Percentiles rank a stretch among this genome's conserved stretches.
phyloP scores from a whole-genome alignment of 192 early-diverging fungal genomes.

The Gigaspora rosea region DNA sequence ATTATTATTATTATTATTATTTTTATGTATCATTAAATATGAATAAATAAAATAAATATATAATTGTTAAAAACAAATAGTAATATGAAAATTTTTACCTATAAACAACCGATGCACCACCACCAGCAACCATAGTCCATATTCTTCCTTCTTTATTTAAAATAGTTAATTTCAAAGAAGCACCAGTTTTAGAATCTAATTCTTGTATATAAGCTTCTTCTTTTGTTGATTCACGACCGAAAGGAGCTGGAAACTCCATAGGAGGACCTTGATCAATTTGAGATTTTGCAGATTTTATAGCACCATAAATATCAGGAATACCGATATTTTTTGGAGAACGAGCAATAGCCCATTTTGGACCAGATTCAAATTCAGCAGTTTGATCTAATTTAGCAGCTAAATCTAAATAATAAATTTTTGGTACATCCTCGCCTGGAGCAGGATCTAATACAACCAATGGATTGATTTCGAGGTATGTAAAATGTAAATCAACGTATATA shows the following conservation, averaged over 20 bases:
- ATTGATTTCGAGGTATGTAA: conserved; percentile 99
- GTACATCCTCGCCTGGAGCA: conserved; percentile 43
- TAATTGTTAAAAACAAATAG: neutral
- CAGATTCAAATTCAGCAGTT: conserved; percentile 95
- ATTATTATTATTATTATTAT: neutral
- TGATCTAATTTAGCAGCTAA: conserved; percentile 98
- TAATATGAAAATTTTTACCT: conserved; percentile 35
- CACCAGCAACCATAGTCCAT: conserved; percentile 99
- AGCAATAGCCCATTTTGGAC: conserved; percentile 94
- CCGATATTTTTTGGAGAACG: conserved; percentile 62
- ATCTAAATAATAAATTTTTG: conserved; percentile 90
- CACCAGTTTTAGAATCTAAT: conserved; percentile 97
- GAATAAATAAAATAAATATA: too few species aligned
- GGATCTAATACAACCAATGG: conserved; percentile 91
- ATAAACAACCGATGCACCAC: conserved; percentile 97
- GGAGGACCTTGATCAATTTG: conserved; percentile 75
- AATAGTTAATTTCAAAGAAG: conserved; percentile 96
- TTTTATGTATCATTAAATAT: neutral
- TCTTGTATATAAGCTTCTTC: conserved; percentile 99
- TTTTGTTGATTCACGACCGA: conserved; percentile 92
- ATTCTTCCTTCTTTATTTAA: conserved; percentile 94
- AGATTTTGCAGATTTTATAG: conserved; percentile 31
- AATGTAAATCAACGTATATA: conserved; percentile 95
- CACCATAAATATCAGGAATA: conserved; percentile 30
- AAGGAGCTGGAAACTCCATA: conserved; percentile 97